phyloP scores from a whole-genome alignment of 257 asterid species.

The Echium plantagineum region DNA sequence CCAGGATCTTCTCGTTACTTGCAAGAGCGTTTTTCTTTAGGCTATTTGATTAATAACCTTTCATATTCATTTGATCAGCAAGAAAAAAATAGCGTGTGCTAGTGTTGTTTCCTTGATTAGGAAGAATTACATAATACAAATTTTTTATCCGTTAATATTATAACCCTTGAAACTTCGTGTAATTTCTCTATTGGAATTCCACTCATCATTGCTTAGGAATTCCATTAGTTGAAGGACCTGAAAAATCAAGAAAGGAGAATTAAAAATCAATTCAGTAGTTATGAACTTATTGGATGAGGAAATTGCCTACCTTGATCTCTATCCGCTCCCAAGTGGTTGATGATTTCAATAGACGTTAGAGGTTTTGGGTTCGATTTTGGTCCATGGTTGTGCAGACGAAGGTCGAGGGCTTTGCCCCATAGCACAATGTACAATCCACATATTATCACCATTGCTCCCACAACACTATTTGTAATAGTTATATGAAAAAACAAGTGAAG shows the following conservation, averaged over 20 bases:
- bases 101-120: not conserved
- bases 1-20: no score
- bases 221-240: not conserved
- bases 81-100: not conserved
- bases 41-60: no score
- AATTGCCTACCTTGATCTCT: not conserved
- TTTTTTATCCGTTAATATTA: not conserved
- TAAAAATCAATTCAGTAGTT: no score
- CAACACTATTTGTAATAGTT: conserved; percentile 21
- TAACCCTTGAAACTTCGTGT: not conserved
- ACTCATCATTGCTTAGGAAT: not conserved
- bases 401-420: conserved; percentile 41
- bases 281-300: no score
- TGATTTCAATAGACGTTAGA: not conserved
- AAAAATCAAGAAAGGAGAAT: no score
- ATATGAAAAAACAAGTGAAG: no score
- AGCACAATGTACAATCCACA: conserved; percentile 37
- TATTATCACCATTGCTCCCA: conserved; percentile 38
- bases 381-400: conserved; percentile 8
- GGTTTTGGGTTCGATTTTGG: not conserved
- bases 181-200: not conserved
- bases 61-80: no score
- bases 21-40: no score
- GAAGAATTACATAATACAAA: not conserved
- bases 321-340: not conserved